phyloP scores from a whole-genome alignment of 2,329 filamentous ascomycete genomes.

The Aspergillus persii region DNA sequence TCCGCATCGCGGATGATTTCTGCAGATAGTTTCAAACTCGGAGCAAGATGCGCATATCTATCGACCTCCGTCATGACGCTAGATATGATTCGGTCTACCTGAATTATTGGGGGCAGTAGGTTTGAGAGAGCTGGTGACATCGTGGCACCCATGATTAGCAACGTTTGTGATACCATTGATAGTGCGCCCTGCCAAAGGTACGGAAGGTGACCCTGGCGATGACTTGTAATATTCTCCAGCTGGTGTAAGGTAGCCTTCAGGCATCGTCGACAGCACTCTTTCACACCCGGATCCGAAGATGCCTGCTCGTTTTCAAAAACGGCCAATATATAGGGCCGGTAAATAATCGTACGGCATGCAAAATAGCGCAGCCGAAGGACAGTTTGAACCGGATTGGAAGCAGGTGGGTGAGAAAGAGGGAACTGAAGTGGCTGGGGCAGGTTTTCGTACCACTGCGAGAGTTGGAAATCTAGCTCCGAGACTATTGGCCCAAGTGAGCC shows the following conservation, averaged over 20 bases:
- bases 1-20: conserved; percentile 81
- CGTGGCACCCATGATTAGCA: conserved; percentile 80
- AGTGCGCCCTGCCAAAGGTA: conserved; percentile 84
- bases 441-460: conserved; percentile 81
- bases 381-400: conserved; percentile 73
- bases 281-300: conserved; percentile 67
- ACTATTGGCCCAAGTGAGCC: conserved; percentile 74
- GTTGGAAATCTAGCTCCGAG: conserved; percentile 75
- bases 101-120: conserved; percentile 56
- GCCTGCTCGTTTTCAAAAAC: conserved; percentile 75
- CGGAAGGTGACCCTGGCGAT: conserved; percentile 79
- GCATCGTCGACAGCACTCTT: conserved; percentile 77
- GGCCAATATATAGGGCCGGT: conserved; percentile 76
- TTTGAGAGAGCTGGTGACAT: conserved; percentile 71
- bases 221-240: conserved; percentile 72
- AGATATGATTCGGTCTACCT: conserved; percentile 73
- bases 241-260: conserved; percentile 77
- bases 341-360: conserved; percentile 82
- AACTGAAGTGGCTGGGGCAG: conserved; percentile 74
- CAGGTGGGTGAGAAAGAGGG: conserved; percentile 64
- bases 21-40: conserved; percentile 71
- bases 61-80: conserved; percentile 75
- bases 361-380: conserved; percentile 78
- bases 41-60: conserved; percentile 70
- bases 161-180: conserved; percentile 76